Base-by-base conservation (phyloP, 176 grass and related monocot species). In the Raddia distichophylla region DNA sequence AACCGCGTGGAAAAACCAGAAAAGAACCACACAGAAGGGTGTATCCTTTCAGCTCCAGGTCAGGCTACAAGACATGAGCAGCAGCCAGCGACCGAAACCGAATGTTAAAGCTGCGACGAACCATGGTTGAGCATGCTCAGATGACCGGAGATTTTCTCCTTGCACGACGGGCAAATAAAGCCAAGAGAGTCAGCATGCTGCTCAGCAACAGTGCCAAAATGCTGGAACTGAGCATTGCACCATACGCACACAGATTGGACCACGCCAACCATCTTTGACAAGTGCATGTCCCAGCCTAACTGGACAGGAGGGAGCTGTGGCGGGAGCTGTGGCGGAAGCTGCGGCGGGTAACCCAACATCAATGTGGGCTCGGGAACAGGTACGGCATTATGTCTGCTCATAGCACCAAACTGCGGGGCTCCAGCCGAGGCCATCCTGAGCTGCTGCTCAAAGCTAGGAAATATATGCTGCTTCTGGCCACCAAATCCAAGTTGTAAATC, bases 111-210 rank as follows among this genome's bases (percentile, higher is more conserved):
- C 17, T 56, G 73, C 2, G 83, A 90, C 34, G 87, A 84, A 14
- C 88, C 74, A 5, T 77, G 78, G 73, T 84, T 84, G 82, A 84
- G 82, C 64, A 86, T 90, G 20, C 88, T 76, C 54, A 86, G 88
- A 77, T 94, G 90, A 70, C 90, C 89, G 7, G 93, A 85, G 43
- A 93, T 91, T 58, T 87, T 95, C 6, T 87, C 91, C 86, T 96
- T 99, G 80, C 97, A 99, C 0, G 93, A 10, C 13, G 93, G 93
- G 7, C 97, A 96, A 57, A 99, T 99, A 71, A 88, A 91, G 50
- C 95, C 95, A 74, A 98, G 82, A 37, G 95, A 85, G 47, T 91
- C 95, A 20, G 84, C 68, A 73, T 88, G 86, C 79, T 91, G 88
- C 72, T 91, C 86, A 15, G 90, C 73, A 7, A 75, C 64, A 1